phyloP scores from a whole-genome alignment of 2,329 filamentous ascomycete species.

The Coleophoma cylindrospora region DNA sequence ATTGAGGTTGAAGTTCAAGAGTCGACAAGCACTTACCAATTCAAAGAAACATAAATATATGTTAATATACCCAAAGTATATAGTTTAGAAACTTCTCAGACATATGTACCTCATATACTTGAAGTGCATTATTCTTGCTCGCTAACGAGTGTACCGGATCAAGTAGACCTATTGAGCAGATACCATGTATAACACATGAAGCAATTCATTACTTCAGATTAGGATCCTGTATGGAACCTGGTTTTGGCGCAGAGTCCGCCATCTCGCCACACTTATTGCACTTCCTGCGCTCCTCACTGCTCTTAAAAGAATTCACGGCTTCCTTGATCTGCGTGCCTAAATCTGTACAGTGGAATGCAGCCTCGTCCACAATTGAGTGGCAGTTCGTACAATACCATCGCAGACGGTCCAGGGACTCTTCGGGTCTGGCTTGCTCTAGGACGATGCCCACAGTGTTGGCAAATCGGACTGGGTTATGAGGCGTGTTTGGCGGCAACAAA shows the following conservation, averaged over 20 bases:
- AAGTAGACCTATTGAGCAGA: too few species aligned
- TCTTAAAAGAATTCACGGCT: slow-evolving; percentile 78
- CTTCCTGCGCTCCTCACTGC: slow-evolving; percentile 61
- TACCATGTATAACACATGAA: too few species aligned
- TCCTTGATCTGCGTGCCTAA: slow-evolving; percentile 92
- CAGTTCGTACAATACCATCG: slow-evolving; percentile 84
- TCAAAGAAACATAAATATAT: slow-evolving; percentile 59
- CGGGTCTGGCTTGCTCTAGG: slow-evolving; percentile 76
- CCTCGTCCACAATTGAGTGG: slow-evolving; percentile 73
- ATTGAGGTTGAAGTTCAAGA: slow-evolving; percentile 83
- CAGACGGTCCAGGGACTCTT: slow-evolving; percentile 68
- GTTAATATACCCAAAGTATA: not conserved
- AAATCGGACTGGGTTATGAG: slow-evolving; percentile 93
- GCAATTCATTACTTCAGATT: slow-evolving; percentile 33
- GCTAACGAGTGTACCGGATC: too few species aligned
- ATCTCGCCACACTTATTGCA: slow-evolving; percentile 74
- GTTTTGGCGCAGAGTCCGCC: slow-evolving; percentile 64
- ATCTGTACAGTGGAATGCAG: slow-evolving; percentile 81
- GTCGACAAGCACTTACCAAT: slow-evolving; percentile 71
- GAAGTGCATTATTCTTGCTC: too few species aligned
- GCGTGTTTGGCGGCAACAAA: slow-evolving; percentile 86
- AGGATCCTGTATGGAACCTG: slow-evolving; percentile 53
- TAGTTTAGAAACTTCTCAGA: too few species aligned
- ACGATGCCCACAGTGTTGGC: slow-evolving; percentile 92
- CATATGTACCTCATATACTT: too few species aligned